Evolutionary conservation across 345 rosid genomes (phyloP).

Genomic region (Salix suchowensis): DNA sequence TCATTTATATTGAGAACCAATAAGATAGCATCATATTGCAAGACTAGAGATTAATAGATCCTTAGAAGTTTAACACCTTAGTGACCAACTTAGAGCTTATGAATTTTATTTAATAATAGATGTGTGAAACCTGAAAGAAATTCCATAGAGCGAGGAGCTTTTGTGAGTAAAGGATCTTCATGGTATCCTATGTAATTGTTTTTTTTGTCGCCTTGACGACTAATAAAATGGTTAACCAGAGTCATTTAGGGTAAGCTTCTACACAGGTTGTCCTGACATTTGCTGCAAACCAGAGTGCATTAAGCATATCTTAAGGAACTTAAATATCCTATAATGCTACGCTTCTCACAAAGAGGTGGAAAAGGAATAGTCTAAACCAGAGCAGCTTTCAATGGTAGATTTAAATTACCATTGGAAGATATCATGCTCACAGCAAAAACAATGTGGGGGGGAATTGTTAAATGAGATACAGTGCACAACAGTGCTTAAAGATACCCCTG

Average conservation of each 20-base stretch:
- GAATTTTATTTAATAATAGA: too few relatives aligned
- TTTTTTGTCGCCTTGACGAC: too few relatives aligned
- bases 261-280: neutral
- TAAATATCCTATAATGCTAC: neutral
- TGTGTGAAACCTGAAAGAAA: too few relatives aligned
- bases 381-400: neutral
- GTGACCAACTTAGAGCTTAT: too few relatives aligned
- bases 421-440: too few relatives aligned
- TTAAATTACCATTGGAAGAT: neutral
- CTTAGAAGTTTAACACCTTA: too few relatives aligned
- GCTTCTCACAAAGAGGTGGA: neutral
- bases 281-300: neutral
- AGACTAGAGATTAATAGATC: too few relatives aligned
- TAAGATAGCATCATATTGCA: neutral
- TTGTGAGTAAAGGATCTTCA: too few relatives aligned
- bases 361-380: neutral
- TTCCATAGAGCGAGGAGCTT: too few relatives aligned
- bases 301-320: neutral
- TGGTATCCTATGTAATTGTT: too few relatives aligned
- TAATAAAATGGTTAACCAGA: neutral
- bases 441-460: neutral
- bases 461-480: neutral
- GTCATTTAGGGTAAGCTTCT: neutral
- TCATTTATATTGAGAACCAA: neutral
- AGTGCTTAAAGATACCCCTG: neutral